phyloP scores from a whole-genome alignment of 1,139 yeast genomes.

The Groenewaldozyma sp. region DNA sequence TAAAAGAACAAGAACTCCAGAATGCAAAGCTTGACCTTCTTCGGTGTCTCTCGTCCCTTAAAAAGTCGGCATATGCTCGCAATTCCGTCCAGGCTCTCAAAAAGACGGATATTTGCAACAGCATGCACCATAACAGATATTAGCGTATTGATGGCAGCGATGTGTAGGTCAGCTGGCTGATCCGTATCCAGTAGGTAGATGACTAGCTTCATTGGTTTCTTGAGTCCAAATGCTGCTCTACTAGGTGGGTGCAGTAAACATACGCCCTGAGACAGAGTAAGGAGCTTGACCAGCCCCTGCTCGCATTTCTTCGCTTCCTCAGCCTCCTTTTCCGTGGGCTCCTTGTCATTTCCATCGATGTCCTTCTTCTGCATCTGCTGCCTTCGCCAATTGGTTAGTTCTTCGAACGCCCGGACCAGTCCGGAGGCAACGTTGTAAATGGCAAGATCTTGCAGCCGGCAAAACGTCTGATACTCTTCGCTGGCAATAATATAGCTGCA shows the following conservation, averaged over 20 bases:
- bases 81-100: conserved; percentile 55
- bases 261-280: conserved; percentile 52
- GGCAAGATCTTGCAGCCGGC: conserved; percentile 43
- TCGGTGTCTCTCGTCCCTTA: conserved; percentile 30
- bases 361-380: conserved; percentile 1
- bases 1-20: conserved; percentile 68
- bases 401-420: conserved; percentile 27
- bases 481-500: conserved; percentile 14
- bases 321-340: background rate
- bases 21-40: conserved; percentile 42
- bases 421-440: conserved; percentile 40
- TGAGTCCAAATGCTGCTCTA: conserved; percentile 36
- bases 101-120: conserved; percentile 46
- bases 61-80: conserved; percentile 40
- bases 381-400: conserved; percentile 2
- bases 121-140: conserved; percentile 54
- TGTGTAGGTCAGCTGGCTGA: conserved; percentile 26
- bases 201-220: conserved; percentile 26
- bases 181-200: conserved; percentile 15
- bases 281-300: conserved; percentile 18
- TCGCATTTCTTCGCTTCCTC: conserved; percentile 11
- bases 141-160: conserved; percentile 46
- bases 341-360: background rate
- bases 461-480: conserved; percentile 34
- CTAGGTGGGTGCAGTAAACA: conserved; percentile 53